Evolutionary conservation across 345 rosid genomes (phyloP), one percentile per base, ranked within the genome.

Genomic region (Geranium rotundifolium): DNA sequence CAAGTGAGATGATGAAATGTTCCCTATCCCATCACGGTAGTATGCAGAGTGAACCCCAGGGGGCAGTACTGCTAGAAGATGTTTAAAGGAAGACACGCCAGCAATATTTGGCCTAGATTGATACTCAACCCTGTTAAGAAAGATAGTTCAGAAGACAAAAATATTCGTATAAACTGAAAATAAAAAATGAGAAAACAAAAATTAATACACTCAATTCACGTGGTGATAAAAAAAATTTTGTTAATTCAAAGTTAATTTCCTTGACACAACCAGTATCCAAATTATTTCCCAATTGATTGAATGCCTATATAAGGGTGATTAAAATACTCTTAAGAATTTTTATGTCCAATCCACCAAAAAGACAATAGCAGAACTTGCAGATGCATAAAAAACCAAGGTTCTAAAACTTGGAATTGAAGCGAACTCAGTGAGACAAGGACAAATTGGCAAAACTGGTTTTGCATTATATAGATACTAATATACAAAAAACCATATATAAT

Each of bases 41-140:
- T 95, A 95, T 59, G 89, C 97, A 65, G 97, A 90, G 77, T 88
- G 95, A 65, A 90, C 99, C 64, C 84, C 81, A 60, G 97, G 96
- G 17, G 99, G 99, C 41, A 95, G 84, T 63, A 81, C 79, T 72
- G 89, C 95, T 65, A 90, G 72, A 64, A 95, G 93, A 67, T 71
- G 75, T 69, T 67, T 85, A 76, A 95, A 87, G n/a, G 99, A 95
- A 69, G 97, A 81, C 60, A 63, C 78, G 56, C 96, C 97, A 67
- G 79, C 82, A 58, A 62, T 0, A 39, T 81, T 62, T 59, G 85
- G 89, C 79, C 71, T 84, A 56, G 93, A 81, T 64, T 95, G 99
- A 80, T 88, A 95, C 17, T 95, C 99, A 75, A 95, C 90, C 88
- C 99, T 95, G 91, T 76, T 73, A 81, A 75, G 63, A 70, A 57